Conservation (phyloP, 2,329 filamentous ascomycete genomes). For the Kalmusia sp. region DNA sequence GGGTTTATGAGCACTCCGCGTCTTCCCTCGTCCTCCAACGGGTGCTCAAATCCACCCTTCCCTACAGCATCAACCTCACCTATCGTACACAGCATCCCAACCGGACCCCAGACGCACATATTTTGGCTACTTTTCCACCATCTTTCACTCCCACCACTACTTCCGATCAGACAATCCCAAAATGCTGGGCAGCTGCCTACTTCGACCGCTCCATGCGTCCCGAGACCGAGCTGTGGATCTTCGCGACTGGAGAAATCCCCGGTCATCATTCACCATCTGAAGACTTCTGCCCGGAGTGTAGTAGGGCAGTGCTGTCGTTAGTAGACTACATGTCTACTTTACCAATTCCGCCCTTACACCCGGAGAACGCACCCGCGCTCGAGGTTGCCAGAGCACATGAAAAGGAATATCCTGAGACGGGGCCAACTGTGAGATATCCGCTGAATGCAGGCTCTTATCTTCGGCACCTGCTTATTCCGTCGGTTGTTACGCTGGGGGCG, state of each 20-base stretch:
- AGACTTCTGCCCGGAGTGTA: slow-evolving; percentile 34
- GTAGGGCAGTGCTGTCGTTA: slow-evolving; percentile 34
- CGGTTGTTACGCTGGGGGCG: slow-evolving; percentile 54
- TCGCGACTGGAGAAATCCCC: slow-evolving; percentile 45
- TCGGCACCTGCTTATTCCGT: slow-evolving; percentile 39
- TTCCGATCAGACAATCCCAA: slow-evolving; percentile 16
- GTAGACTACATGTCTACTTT: slow-evolving; percentile 38
- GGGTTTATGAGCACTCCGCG: slow-evolving; percentile 29
- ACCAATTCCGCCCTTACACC: slow-evolving; percentile 32
- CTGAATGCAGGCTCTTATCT: slow-evolving; percentile 31
- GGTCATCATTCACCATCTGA: slow-evolving; percentile 19
- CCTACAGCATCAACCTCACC: slow-evolving; percentile 66
- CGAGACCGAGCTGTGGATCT: slow-evolving; percentile 72
- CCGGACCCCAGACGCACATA: slow-evolving; percentile 45
- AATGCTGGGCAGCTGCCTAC: slow-evolving; percentile 65
- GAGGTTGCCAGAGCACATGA: slow-evolving; percentile 38
- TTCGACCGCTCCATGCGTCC: slow-evolving; percentile 66
- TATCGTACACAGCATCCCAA: slow-evolving; percentile 68
- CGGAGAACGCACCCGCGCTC: slow-evolving; percentile 30
- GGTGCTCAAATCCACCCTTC: slow-evolving; percentile 60
- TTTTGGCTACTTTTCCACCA: slow-evolving; percentile 51
- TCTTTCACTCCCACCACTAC: no score
- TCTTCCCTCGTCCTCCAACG: slow-evolving; percentile 58
- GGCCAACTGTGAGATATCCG: slow-evolving; percentile 26
- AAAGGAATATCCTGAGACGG: slow-evolving; percentile 30